A percentile compares a stretch with the other conserved stretches of the same genome.
Conservation (phyloP, 176 grass and related monocot species). For the Triticum monococcum region DNA sequence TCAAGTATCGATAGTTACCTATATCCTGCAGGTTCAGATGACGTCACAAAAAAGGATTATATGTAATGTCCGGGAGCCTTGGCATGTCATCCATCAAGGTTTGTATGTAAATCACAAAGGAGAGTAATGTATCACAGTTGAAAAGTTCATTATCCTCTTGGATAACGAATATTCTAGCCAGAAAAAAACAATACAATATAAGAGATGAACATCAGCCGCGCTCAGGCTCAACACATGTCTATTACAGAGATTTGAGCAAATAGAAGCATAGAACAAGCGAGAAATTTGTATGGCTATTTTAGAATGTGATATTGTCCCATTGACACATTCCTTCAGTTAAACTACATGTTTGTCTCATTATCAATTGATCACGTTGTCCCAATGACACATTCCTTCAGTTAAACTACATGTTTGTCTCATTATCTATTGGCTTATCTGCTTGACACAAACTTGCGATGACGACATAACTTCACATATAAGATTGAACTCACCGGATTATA, state of each 20-base stretch:
- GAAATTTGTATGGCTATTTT: background rate
- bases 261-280: background rate
- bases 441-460: background rate
- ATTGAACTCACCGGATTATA: slow-evolving; percentile 6
- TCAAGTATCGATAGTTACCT: background rate
- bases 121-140: background rate
- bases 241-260: background rate
- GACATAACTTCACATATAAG: background rate
- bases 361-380: too few species aligned
- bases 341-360: too few species aligned
- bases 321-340: background rate
- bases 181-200: background rate
- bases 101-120: background rate
- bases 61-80: background rate
- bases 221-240: background rate
- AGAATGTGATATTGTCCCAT: background rate
- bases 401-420: too few species aligned
- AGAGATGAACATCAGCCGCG: background rate
- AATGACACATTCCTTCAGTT: too few species aligned
- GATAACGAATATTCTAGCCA: background rate
- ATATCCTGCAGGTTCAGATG: background rate
- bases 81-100: background rate
- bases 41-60: background rate
- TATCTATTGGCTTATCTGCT: background rate
- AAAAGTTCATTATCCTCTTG: background rate